Conservation (phyloP, 148 eudicot species). For the Diospyros lotus region DNA sequence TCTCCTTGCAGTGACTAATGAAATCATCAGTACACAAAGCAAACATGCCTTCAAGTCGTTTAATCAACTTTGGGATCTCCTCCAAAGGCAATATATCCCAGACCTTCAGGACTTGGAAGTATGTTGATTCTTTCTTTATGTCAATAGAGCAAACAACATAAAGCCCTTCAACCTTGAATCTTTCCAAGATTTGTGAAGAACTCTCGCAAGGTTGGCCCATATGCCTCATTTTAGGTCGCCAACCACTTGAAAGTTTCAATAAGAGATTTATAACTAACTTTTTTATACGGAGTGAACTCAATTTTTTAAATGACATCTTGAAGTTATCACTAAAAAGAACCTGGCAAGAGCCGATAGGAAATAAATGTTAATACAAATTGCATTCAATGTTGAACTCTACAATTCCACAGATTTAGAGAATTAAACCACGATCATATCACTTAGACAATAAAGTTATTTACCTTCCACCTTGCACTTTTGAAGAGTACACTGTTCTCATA, state of each 20-base stretch:
- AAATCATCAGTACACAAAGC: constrained; percentile 22
- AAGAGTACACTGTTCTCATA: constrained; percentile 44
- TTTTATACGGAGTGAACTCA: too few species aligned
- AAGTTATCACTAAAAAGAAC: constrained; percentile 57
- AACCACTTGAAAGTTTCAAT: constrained; percentile 35
- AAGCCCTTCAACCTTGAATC: constrained; percentile 35
- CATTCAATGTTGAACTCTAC: too few species aligned
- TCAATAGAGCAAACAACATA: too few species aligned
- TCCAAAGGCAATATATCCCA: constrained; percentile 26
- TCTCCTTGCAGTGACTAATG: constrained; percentile 38
- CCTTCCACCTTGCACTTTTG: constrained; percentile 49
- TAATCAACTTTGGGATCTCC: constrained; percentile 41
- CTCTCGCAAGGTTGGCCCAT: too few species aligned
- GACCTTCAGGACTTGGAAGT: constrained; percentile 26
- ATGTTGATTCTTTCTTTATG: background rate
- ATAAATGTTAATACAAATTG: too few species aligned
- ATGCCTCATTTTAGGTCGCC: constrained; percentile 38
- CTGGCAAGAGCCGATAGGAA: constrained; percentile 16
- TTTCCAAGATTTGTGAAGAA: background rate
- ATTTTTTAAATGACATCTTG: constrained; percentile 40
- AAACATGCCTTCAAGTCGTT: constrained; percentile 28
- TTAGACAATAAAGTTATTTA: constrained; percentile 16
- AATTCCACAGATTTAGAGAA: too few species aligned
- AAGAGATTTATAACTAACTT: too few species aligned
- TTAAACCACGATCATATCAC: background rate